Evolutionary conservation across 2,329 filamentous ascomycete species (phyloP), one percentile per base, ranked within the genome.

Genomic region (Pyricularia sp.): DNA sequence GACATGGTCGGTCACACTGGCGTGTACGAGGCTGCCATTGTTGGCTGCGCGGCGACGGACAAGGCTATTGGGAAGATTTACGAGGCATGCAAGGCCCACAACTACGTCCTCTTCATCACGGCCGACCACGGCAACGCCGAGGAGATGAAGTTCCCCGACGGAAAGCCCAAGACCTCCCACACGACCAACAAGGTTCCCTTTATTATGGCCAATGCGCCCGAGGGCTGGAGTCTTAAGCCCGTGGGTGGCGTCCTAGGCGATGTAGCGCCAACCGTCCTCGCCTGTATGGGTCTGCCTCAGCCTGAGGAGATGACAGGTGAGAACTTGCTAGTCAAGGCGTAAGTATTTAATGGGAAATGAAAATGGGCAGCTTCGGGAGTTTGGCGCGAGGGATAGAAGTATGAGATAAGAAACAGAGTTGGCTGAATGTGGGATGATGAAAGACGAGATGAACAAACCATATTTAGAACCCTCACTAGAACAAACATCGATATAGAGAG

Each of bases 1-100:
- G 94, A 99, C 80, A 99, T 99, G 94, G 94, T 99, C 69, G 94
- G 94, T 70, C 94, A 99, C 81, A 99, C 94, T 12, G 94, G 94
- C 74, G 92, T 96, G 67, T 97, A 97, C 79, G 88, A 97, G 72
- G 93, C 94, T 33, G 94, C 94, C 65, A 88, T 99, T 68, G 75
- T 94, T 73, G 94, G 88, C 71, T 88, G 89, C 70, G 82, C 87
- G 70, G 88, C 93, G 70, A 99, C 94, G 13, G 94, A 99, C 77
- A 90, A 89, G 81, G 93, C 90, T 65, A 99, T 99, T 72, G 92
- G 91, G 72, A 86, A 88, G 75, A 93, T 99, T 71, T 92, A 91
- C 73, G 93, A 97, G 73, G 88, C 87, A 63, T 97, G 93, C 84
- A 96, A 96, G 84, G 88, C 94, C 82, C 84, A 93, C 75, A 89